Conservation (phyloP, 2,329 filamentous ascomycete species). For the Colletotrichum sp. region DNA sequence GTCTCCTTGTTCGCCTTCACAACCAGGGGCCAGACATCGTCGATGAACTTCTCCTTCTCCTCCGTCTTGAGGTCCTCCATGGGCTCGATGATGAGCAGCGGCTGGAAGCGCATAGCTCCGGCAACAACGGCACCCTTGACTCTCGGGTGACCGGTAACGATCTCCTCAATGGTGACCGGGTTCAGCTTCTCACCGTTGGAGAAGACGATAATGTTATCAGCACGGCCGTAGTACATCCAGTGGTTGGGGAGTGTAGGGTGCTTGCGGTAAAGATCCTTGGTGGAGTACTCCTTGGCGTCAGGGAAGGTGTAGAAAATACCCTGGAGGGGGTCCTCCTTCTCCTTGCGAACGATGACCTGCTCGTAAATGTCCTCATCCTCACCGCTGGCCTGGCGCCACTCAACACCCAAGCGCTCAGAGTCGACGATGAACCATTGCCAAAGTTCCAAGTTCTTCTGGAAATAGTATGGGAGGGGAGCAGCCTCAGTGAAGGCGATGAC, state of each 20-base stretch:
- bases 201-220: slow-evolving; percentile 50
- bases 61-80: slow-evolving; percentile 35
- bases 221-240: slow-evolving; percentile 38
- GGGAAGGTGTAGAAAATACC: slow-evolving; percentile 49
- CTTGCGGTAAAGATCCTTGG: slow-evolving; percentile 47
- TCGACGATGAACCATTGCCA: slow-evolving; percentile 31
- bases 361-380: slow-evolving; percentile 38
- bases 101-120: slow-evolving; percentile 49
- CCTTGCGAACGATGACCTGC: slow-evolving; percentile 42
- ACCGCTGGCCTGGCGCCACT: slow-evolving; percentile 38
- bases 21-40: slow-evolving; percentile 48
- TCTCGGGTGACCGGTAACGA: slow-evolving; percentile 40
- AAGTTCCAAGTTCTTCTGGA: slow-evolving; percentile 29
- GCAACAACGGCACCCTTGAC: slow-evolving; percentile 50
- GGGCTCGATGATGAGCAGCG: slow-evolving; percentile 51
- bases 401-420: slow-evolving; percentile 43
- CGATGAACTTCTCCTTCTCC: slow-evolving; percentile 36
- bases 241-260: slow-evolving; percentile 41
- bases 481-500: slow-evolving; percentile 47
- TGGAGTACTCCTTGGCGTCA: slow-evolving; percentile 38
- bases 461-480: slow-evolving; percentile 41
- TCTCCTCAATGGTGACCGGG: slow-evolving; percentile 46
- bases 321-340: slow-evolving; percentile 36
- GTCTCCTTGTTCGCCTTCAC: slow-evolving; percentile 45
- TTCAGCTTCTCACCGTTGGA: slow-evolving; percentile 58